Base-by-base conservation (phyloP, 1,139 yeast species). In the Suhomyces maxii region DNA sequence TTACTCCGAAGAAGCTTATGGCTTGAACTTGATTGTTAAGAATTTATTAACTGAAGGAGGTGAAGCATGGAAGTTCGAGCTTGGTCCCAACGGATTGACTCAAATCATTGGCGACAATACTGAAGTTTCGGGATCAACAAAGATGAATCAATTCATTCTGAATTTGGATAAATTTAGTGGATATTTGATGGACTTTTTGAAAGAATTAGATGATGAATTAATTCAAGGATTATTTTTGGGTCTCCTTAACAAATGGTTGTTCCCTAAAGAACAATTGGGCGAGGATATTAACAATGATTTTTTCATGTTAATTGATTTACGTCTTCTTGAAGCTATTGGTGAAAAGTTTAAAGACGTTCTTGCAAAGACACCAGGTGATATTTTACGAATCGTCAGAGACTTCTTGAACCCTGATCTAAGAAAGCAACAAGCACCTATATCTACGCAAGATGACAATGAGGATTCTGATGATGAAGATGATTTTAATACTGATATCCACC, bases 271-370 rank as follows among this genome's bases (percentile, higher is more conserved):
- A 10, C 30, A 23, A 10, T 67, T 86, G 26, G 61, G 65, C 14
- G 46, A 46, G 7, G 36, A 40, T 7, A 30, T 40, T 8, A 12
- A 37, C 11, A 40, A 39, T 10, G 45, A 53, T n/a, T 76, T 84
- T 47, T 57, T 76, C 13, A 73, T 80, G 37, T 67, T 89, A 40
- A 69, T 82, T 7, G 85, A 86, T 58, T 70, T 88, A 49, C 79
- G 86, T 49, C 60, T 89, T 13, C 65, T 90, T 41, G 93, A 89
- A 56, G 67, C 69, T 14, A 64, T 89, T 37, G 80, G 84, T n/a
- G 77, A 76, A 12, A 73, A 73, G 28, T 85, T 86, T 54, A 84
- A 80, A 50, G 80, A 82, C 8, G 76, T 75, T 39, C 64, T 91
- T 34, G 77, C 89, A 9, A 78, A 77, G 34, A 80, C 86, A 3